Percentiles rank a stretch among this genome's conserved stretches.
These are phyloP conservation scores for Tranzscheliella williamsii DNA, from an alignment of 1,284 basidiomycete genomes.

Conservation along the genomic window DNA sequence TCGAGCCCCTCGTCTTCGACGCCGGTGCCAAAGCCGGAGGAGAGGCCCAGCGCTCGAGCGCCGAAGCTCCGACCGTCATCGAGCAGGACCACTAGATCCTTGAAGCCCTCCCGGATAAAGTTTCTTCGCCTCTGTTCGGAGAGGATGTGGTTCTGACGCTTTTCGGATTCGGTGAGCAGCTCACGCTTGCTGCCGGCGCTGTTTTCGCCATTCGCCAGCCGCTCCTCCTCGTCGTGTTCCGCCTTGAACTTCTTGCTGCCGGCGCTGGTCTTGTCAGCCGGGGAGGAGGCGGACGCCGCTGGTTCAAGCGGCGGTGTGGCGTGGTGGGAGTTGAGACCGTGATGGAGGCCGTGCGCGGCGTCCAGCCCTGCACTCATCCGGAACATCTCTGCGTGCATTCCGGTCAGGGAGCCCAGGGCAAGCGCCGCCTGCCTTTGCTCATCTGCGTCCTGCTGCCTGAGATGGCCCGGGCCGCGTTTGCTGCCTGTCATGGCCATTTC, in stretches of 20 bases:
- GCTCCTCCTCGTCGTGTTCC: slow-evolving; percentile 39
- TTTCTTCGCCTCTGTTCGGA: slow-evolving; percentile 58
- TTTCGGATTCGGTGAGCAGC: slow-evolving; percentile 51
- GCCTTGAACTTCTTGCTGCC: slow-evolving; percentile 44
- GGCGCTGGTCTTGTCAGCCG: not conserved
- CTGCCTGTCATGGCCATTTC: slow-evolving; percentile 8
- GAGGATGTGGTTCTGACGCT: slow-evolving; percentile 55
- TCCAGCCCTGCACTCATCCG: slow-evolving; percentile 37
- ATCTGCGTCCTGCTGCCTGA: slow-evolving; percentile 19
- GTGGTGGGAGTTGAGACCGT: not conserved
- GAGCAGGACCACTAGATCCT: slow-evolving; percentile 55
- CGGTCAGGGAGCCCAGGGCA: slow-evolving; percentile 24
- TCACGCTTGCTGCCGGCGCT: slow-evolving; percentile 29
- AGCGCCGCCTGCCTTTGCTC: slow-evolving; percentile 37
- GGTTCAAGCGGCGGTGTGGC: not conserved
- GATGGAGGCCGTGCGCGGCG: not conserved
- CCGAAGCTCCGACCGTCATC: slow-evolving; percentile 55
- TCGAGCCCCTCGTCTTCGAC: slow-evolving; percentile 59
- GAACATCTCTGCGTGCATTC: slow-evolving; percentile 44
- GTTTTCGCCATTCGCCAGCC: not conserved
- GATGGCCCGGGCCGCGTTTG: slow-evolving; percentile 30
- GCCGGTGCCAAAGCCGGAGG: slow-evolving; percentile 55
- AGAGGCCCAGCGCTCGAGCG: slow-evolving; percentile 55
- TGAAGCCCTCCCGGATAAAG: slow-evolving; percentile 58
- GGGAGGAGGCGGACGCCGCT: no score